Percentiles rank a stretch among this genome's conserved stretches.
Conservation (phyloP, 441 rosid genomes). For the Syzygium malaccense region DNA sequence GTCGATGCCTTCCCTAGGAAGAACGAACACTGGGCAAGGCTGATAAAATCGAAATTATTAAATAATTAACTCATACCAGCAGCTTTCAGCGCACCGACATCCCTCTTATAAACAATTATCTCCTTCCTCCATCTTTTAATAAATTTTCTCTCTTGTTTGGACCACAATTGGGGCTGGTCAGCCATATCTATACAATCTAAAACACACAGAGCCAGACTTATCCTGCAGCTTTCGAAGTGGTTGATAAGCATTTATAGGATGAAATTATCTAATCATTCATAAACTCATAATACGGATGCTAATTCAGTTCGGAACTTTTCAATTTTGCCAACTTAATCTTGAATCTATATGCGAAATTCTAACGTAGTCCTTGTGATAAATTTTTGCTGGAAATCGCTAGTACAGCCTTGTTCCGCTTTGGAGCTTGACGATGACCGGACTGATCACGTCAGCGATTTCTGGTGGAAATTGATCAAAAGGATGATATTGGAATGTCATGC, state of each 20-base stretch:
- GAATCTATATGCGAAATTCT: accelerated
- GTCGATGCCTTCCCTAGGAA: not conserved
- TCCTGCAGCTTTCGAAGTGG: not conserved
- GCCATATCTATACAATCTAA: not conserved
- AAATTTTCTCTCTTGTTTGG: not conserved
- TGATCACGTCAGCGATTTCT: accelerated
- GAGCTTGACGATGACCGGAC: accelerated
- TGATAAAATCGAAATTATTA: not conserved
- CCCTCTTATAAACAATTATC: not conserved
- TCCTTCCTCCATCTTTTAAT: not conserved
- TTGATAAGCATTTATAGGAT: not conserved
- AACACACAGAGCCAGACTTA: not conserved
- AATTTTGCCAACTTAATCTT: not conserved
- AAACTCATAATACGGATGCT: accelerated
- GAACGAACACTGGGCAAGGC: not conserved
- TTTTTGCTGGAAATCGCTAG: accelerated
- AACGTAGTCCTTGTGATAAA: not conserved
- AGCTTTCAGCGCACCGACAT: not conserved
- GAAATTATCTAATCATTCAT: not conserved
- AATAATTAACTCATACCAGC: not conserved
- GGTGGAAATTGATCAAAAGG: accelerated
- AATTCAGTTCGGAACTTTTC: accelerated
- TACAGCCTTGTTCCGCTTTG: not conserved
- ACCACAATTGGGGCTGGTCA: not conserved
- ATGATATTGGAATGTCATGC: not conserved